Conservation (phyloP, 2,329 filamentous ascomycete genomes). For the Plectosphaerella cucumerina region DNA sequence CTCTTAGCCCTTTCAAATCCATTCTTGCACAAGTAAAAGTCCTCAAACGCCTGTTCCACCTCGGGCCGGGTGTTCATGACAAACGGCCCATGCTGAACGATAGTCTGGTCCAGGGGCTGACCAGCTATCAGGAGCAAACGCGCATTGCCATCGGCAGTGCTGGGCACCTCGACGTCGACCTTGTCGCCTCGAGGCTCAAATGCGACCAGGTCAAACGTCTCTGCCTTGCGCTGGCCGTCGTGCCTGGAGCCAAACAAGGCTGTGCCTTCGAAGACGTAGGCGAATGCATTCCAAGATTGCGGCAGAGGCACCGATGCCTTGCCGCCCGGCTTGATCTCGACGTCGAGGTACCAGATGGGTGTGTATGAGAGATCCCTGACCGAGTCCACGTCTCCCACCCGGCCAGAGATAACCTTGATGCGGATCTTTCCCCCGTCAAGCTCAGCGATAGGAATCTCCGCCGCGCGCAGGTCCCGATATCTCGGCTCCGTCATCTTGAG, state of each 20-base stretch:
- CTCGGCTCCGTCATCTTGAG: conserved; percentile 88
- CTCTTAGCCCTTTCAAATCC: conserved; percentile 74
- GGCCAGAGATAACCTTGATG: conserved; percentile 90
- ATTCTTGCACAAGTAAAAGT: conserved; percentile 68
- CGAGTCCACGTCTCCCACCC: conserved; percentile 77
- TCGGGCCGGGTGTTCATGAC: conserved; percentile 68
- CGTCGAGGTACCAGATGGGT: conserved; percentile 88
- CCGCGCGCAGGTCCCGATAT: conserved; percentile 77
- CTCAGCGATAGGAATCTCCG: conserved; percentile 71
- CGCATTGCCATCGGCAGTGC: conserved; percentile 54
- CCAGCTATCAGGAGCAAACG: conserved; percentile 71
- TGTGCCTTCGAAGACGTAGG: conserved; percentile 75
- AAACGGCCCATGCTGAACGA: conserved; percentile 82
- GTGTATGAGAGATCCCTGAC: conserved; percentile 91
- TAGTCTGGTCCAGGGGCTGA: conserved; percentile 70
- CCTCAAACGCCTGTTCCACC: conserved; percentile 70
- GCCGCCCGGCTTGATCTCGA: conserved; percentile 78
- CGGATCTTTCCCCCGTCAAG: conserved; percentile 70
- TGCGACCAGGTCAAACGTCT: conserved; percentile 80
- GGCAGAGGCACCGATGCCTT: conserved; percentile 72
- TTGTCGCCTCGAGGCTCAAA: conserved; percentile 76
- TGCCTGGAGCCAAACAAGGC: conserved; percentile 56
- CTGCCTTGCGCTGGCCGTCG: conserved; percentile 45
- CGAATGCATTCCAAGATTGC: conserved; percentile 82
- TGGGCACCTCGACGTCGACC: conserved; percentile 65